phyloP scores from a whole-genome alignment of 78 protist species.

The Dictyostelium firmibasis region DNA sequence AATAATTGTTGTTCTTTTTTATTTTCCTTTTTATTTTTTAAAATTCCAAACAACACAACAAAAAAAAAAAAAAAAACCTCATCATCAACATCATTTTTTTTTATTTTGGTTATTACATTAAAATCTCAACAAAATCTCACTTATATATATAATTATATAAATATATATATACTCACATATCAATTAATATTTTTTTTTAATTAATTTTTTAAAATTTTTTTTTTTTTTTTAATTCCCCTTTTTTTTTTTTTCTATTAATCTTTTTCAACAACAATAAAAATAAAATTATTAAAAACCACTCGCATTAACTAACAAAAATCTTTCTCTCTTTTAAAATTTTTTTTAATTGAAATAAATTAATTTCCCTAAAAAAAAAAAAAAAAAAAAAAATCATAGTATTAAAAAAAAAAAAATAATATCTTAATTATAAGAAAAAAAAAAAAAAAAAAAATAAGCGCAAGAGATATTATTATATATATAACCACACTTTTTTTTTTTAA shows the following conservation, averaged over 20 bases:
- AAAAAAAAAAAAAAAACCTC: not conserved
- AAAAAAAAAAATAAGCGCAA: not conserved
- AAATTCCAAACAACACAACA: not conserved
- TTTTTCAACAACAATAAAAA: not conserved
- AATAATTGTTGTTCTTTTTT: not conserved
- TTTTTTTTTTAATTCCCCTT: not conserved
- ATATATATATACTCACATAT: not conserved
- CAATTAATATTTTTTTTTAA: not conserved
- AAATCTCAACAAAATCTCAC: not conserved
- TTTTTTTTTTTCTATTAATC: not conserved
- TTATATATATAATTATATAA: not conserved
- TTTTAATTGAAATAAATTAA: not conserved
- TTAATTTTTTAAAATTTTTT: not conserved
- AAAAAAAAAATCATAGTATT: not conserved
- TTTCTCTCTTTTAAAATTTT: not conserved
- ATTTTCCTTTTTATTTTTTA: not conserved
- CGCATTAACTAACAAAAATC: not conserved
- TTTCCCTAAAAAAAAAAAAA: not conserved
- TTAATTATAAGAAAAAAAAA: not conserved
- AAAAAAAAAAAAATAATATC: not conserved
- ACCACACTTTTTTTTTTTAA: no score
- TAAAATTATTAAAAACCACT: not conserved
- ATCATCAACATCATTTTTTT: not conserved
- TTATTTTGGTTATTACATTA: not conserved
- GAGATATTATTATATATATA: not conserved